Evolutionary conservation across 2,329 filamentous ascomycete species (phyloP).

Genomic region (Diaporthe sp.): DNA sequence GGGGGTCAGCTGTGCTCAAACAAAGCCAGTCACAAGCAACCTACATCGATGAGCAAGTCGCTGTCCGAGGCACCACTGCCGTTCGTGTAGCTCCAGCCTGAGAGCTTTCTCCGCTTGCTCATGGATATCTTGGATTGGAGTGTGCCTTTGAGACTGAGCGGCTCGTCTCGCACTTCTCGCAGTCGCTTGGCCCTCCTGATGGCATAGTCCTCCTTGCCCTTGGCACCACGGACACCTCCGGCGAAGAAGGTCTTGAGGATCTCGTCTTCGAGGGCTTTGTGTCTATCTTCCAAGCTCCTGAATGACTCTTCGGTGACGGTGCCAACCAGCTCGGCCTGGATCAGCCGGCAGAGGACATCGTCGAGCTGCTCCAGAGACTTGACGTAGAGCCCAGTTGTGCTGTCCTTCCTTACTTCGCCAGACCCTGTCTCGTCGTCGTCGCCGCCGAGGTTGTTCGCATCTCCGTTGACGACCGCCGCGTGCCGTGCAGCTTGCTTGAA

Average conservation of each 20-base stretch:
- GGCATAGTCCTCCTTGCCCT: conserved; percentile 73
- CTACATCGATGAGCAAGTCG: conserved; percentile 60
- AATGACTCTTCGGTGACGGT: conserved; percentile 69
- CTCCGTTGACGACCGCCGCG: conserved; percentile 14
- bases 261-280: conserved; percentile 71
- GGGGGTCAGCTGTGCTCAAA: conserved; percentile 21
- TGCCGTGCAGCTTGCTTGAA: conserved; percentile 41
- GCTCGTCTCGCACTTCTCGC: conserved; percentile 62
- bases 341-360: conserved; percentile 61
- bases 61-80: conserved; percentile 51
- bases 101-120: conserved; percentile 35
- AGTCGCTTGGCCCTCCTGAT: conserved; percentile 65
- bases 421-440: conserved; percentile 45
- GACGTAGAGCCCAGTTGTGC: conserved; percentile 47
- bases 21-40: neutral
- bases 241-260: conserved; percentile 65
- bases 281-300: conserved; percentile 69
- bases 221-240: conserved; percentile 68
- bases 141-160: conserved; percentile 62
- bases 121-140: conserved; percentile 48
- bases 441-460: conserved; percentile 40
- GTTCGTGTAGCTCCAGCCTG: conserved; percentile 45
- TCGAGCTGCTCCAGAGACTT: conserved; percentile 61
- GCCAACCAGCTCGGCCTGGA: conserved; percentile 75
- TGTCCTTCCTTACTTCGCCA: conserved; percentile 47